These are phyloP conservation scores for Phytophthora fragariae DNA, from an alignment of 352 stramenopile species.

Conservation along the genomic window DNA sequence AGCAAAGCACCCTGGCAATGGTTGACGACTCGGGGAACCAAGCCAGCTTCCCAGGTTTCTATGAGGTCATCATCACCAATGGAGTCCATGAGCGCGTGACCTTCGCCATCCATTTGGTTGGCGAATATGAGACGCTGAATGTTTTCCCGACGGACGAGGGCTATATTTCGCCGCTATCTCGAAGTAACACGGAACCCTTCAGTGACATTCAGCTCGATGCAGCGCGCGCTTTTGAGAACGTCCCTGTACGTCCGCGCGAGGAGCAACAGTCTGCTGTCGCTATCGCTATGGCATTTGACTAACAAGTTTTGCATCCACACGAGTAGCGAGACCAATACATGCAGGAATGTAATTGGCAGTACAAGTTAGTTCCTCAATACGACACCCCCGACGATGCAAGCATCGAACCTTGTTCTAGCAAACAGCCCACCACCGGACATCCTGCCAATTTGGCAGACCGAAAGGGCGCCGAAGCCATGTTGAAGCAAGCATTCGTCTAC, in stretches of 20 bases:
- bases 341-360: neutral
- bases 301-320: slow-evolving; percentile 2
- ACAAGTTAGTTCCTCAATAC: too few species aligned
- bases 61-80: slow-evolving; percentile 81
- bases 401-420: too few species aligned
- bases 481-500: slow-evolving; percentile 12
- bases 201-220: slow-evolving; percentile 19
- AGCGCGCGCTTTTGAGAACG: slow-evolving; percentile 15
- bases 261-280: slow-evolving; percentile 3
- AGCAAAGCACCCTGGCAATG: slow-evolving; percentile 59
- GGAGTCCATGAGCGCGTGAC: slow-evolving; percentile 71
- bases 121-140: slow-evolving; percentile 53
- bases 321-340: slow-evolving; percentile 2
- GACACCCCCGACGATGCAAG: too few species aligned
- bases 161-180: neutral
- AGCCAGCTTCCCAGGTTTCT: slow-evolving; percentile 68
- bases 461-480: neutral
- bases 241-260: slow-evolving; percentile 2
- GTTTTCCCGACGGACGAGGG: slow-evolving; percentile 40
- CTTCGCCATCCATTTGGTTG: slow-evolving; percentile 65
- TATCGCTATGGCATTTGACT: slow-evolving; percentile 29
- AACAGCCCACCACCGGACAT: too few species aligned
- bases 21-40: slow-evolving; percentile 65
- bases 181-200: neutral
- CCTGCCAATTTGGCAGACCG: too few species aligned